Conservation (phyloP, 1,284 basidiomycete genomes). For the Porogramme epimiltina region DNA sequence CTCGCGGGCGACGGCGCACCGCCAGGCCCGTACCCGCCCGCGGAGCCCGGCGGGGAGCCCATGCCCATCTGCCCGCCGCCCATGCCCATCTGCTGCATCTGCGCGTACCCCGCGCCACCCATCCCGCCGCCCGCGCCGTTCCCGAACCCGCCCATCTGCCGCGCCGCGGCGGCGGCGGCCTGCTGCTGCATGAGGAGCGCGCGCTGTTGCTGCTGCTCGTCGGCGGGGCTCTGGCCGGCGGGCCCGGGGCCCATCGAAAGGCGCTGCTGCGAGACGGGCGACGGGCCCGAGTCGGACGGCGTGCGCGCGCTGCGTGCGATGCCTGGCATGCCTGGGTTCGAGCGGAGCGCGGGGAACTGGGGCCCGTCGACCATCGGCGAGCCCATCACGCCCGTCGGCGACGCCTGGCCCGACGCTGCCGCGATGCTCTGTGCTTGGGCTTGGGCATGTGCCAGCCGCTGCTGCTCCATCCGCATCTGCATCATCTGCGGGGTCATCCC, state of each 20-base stretch:
- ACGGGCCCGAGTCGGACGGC: slow-evolving; percentile 61
- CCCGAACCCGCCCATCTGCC: slow-evolving; percentile 10
- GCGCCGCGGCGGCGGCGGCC: slow-evolving; percentile 19
- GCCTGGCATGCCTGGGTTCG: slow-evolving; percentile 63
- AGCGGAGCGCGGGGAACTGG: slow-evolving; percentile 40
- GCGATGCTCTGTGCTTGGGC: too few species aligned
- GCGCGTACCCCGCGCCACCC: neutral
- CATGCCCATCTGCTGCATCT: slow-evolving; percentile 3
- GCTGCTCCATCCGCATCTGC: slow-evolving; percentile 41
- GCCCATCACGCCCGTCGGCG: slow-evolving; percentile 26
- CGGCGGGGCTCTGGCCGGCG: slow-evolving; percentile 42
- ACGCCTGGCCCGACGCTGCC: slow-evolving; percentile 3
- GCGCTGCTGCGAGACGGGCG: slow-evolving; percentile 55
- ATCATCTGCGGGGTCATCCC: slow-evolving; percentile 29
- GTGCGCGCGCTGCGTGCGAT: slow-evolving; percentile 72
- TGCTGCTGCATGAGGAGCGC: slow-evolving; percentile 43
- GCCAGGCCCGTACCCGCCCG: slow-evolving; percentile 17
- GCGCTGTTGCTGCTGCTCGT: slow-evolving; percentile 55
- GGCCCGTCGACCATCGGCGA: slow-evolving; percentile 33
- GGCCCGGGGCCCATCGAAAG: slow-evolving; percentile 21
- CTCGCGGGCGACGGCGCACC: slow-evolving; percentile 23
- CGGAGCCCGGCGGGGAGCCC: slow-evolving; percentile 37
- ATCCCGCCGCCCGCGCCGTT: slow-evolving; percentile 3
- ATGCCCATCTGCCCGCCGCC: slow-evolving; percentile 33
- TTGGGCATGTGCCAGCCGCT: slow-evolving; percentile 25